Evolutionary conservation across 148 eudicot species (phyloP).

Genomic region (Pharnaceum exiguum): DNA sequence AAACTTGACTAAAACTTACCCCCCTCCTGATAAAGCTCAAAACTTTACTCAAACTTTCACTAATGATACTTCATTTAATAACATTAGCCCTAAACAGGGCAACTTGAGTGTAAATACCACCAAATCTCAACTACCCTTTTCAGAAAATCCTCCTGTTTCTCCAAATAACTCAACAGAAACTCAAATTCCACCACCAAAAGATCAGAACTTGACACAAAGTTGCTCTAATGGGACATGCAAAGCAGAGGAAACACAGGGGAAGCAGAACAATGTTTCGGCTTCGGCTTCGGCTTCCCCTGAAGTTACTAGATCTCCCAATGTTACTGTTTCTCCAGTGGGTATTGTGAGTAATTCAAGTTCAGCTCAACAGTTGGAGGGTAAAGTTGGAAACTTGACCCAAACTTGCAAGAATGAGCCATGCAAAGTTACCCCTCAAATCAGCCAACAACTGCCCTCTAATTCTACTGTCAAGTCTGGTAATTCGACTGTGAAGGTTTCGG

Average conservation of each 20-base stretch:
- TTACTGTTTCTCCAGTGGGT: too few relatives aligned
- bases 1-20: conserved; percentile 26
- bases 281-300: too few relatives aligned
- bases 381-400: too few relatives aligned
- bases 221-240: background rate
- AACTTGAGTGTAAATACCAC: conserved; percentile 12
- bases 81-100: background rate
- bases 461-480: conserved; percentile 8
- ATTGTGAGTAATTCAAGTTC: too few relatives aligned
- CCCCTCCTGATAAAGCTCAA: conserved; percentile 25
- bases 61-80: background rate
- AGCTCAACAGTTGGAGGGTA: too few relatives aligned
- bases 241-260: background rate
- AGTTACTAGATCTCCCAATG: too few relatives aligned
- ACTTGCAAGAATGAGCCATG: too few relatives aligned
- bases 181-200: conserved; percentile 12
- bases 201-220: conserved; percentile 27
- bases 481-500: conserved; percentile 14
- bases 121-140: conserved; percentile 15
- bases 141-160: conserved; percentile 1
- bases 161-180: conserved; percentile 20
- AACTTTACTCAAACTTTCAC: conserved; percentile 4
- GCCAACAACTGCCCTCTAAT: background rate
- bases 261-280: too few relatives aligned
- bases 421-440: background rate